Evolutionary conservation across 1,284 basidiomycete species (phyloP).

Genomic region (Neonothopanus nambi): DNA sequence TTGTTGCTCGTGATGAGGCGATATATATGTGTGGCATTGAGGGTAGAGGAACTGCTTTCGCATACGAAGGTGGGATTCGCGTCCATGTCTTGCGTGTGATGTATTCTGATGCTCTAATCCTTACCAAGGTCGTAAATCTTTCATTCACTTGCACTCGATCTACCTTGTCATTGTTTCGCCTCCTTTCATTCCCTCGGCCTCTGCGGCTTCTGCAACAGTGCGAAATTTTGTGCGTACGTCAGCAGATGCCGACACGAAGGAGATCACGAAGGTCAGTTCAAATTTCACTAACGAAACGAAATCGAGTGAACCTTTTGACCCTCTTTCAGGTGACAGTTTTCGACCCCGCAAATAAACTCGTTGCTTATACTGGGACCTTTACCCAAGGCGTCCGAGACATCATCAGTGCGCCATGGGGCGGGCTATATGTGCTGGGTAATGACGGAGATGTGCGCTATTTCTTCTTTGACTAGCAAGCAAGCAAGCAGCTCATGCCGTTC

Average conservation of each 20-base stretch:
- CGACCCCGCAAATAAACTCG: conserved; percentile 91
- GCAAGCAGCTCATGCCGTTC: background rate
- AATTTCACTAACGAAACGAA: background rate
- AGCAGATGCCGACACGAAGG: conserved; percentile 43
- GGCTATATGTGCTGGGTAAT: conserved; percentile 75
- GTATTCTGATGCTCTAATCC: conserved; percentile 1
- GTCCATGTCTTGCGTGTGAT: background rate
- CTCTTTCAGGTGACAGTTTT: conserved; percentile 69
- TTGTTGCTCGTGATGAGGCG: conserved; percentile 91
- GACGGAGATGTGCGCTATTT: conserved; percentile 63
- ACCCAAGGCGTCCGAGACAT: conserved; percentile 79
- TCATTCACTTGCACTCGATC: conserved; percentile 71
- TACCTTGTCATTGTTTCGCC: conserved; percentile 91
- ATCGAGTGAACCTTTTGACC: background rate
- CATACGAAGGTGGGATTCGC: conserved; percentile 75
- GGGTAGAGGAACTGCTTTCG: conserved; percentile 84
- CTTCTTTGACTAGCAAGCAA: background rate
- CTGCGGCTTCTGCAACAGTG: conserved; percentile 72
- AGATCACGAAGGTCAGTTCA: conserved; percentile 67
- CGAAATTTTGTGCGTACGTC: conserved; percentile 64
- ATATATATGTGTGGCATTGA: conserved; percentile 87
- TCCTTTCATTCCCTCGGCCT: conserved; percentile 69
- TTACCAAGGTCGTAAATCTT: conserved; percentile 62
- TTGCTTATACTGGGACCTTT: conserved; percentile 82
- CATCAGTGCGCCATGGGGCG: conserved; percentile 72